These are phyloP conservation scores for Fusarium ramigenum DNA, from an alignment of 2,329 filamentous ascomycete genomes.

Conservation along the genomic window DNA sequence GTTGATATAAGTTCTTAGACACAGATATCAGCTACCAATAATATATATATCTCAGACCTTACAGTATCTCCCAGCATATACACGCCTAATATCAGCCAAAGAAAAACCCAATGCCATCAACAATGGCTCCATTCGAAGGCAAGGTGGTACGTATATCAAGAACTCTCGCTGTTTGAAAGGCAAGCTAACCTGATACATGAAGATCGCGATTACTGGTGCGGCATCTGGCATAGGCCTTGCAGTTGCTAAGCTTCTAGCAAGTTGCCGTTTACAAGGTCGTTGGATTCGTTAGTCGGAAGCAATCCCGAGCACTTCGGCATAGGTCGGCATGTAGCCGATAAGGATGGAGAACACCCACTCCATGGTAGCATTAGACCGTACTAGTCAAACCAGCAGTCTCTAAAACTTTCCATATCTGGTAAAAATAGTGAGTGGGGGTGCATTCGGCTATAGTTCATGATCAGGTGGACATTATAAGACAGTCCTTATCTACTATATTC, in stretches of 20 bases:
- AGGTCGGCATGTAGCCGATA: background rate
- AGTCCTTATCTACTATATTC: background rate
- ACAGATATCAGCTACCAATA: no score
- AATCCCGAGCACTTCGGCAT: background rate
- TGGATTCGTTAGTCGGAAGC: background rate
- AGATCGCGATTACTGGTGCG: background rate
- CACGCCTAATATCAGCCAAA: background rate
- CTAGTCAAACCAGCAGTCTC: background rate
- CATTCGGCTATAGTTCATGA: background rate
- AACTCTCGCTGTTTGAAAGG: accelerated
- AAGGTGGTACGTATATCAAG: background rate
- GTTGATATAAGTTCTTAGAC: accelerated
- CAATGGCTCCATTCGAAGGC: background rate
- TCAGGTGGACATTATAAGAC: background rate
- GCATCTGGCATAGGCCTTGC: background rate
- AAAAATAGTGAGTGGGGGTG: background rate
- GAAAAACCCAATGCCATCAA: accelerated
- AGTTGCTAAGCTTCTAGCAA: background rate
- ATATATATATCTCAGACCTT: accelerated
- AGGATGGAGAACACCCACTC: background rate
- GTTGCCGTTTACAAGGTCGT: background rate
- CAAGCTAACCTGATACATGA: no score
- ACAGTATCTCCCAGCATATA: accelerated
- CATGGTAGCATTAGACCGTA: background rate
- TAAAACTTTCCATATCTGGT: background rate